Evolutionary conservation across 2,329 filamentous ascomycete species (phyloP), one percentile per base, ranked within the genome.

Genomic region (Fusarium kyushuense): DNA sequence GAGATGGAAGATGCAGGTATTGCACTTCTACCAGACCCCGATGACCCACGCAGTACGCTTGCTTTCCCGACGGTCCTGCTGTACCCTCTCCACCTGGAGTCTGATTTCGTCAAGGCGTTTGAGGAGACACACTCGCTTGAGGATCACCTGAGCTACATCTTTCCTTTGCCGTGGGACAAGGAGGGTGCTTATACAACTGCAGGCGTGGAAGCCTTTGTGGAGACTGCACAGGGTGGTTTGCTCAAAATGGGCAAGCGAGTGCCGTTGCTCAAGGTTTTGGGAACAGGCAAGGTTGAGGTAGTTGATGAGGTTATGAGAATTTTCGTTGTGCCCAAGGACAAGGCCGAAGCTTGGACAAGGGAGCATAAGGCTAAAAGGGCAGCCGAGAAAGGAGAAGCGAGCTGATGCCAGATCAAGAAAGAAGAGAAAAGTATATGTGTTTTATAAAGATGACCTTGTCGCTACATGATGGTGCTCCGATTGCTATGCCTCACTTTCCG

Each of bases 161-260:
- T 99, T 59, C 95, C 94, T 4, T 79, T 94, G 73, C 93, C 94
- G 14, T 99, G 96, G 96, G 96, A 98, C 73, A 75, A 78, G 17
- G 81, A 85, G 63, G 79, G 84, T 3, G 89, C 89, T 73, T 97
- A 97, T 78, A 86, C 82, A 1, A 72, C 84, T 2, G 83, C 83
- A 1, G 83, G 80, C 1, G 92, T 97, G 6, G 94, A 97, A 71
- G 96, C 93, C 74, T 98, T 93, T 78, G 91, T 97, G 83, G 94
- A 97, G 82, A 98, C 94, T 0, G 80, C 81, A 6, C 82, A 84
- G 0, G 94, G 94, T 0, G 94, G 94, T 0, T 78, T 99, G 73
- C 88, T 97, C 74, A 97, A 97, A 82, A 90, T 94, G 23, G 95
- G 96, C 47, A 94, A 92, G 86, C 96, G 95, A 76, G 85, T 96